phyloP scores from a whole-genome alignment of 1,139 yeast genomes.

The Nadsonia starkeyi-henricii region DNA sequence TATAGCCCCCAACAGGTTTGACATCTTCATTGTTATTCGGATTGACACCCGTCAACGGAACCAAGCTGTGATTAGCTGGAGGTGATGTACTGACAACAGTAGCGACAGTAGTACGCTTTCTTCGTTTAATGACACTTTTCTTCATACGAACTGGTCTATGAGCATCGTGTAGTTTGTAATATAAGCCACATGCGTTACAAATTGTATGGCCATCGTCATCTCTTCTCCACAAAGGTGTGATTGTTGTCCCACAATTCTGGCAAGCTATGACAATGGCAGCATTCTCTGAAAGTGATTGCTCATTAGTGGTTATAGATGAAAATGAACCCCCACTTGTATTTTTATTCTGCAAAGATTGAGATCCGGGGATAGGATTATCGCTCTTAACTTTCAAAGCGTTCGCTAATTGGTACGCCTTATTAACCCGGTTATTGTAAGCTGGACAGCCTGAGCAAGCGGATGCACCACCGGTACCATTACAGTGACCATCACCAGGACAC shows the following conservation, averaged over 20 bases:
- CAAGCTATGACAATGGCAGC: constrained; percentile 49
- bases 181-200: constrained; percentile 82
- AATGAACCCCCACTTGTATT: neutral
- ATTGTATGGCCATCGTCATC: constrained; percentile 70
- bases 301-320: neutral
- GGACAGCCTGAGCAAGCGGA: constrained; percentile 75
- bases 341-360: neutral
- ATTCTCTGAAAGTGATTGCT: neutral
- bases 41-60: neutral
- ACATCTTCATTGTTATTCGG: neutral
- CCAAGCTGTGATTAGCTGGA: neutral
- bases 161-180: constrained; percentile 60
- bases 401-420: constrained; percentile 15
- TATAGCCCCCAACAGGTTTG: no score
- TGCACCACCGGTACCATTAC: constrained; percentile 81
- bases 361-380: constrained; percentile 1
- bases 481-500: constrained; percentile 72
- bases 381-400: constrained; percentile 1
- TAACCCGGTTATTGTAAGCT: constrained; percentile 57
- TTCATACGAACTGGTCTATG: constrained; percentile 72
- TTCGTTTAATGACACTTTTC: constrained; percentile 56
- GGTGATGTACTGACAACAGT: neutral
- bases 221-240: constrained; percentile 80
- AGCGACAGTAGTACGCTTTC: constrained; percentile 32
- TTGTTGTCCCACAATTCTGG: constrained; percentile 69